Percentiles rank a stretch among this genome's conserved stretches.
phyloP scores from a whole-genome alignment of 2,329 filamentous ascomycete genomes.

The Lasiodiplodia theobromae region DNA sequence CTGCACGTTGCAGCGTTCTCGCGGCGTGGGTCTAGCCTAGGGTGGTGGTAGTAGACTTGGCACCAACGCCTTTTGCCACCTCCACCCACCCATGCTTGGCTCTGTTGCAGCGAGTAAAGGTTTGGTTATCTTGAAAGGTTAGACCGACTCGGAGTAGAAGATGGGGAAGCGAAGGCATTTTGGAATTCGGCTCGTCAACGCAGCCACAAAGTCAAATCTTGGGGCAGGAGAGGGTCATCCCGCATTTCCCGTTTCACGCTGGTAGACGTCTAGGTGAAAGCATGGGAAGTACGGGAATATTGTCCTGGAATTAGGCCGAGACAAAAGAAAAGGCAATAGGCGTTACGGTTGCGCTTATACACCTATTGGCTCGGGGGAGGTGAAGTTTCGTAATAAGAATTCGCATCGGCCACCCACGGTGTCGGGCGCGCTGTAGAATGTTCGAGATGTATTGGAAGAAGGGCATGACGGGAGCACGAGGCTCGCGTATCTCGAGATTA shows the following conservation, averaged over 20 bases:
- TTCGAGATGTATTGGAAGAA: neutral
- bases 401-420: neutral
- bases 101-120: neutral
- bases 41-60: constrained; percentile 5
- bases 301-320: neutral
- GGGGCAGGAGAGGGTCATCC: neutral
- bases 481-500: neutral
- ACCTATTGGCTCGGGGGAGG: neutral
- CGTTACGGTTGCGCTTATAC: neutral
- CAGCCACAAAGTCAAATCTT: neutral
- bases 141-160: neutral
- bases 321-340: neutral
- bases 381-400: neutral
- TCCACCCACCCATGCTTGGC: neutral
- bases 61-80: constrained; percentile 10
- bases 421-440: neutral
- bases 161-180: neutral
- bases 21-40: neutral
- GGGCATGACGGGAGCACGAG: neutral
- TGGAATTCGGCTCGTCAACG: neutral
- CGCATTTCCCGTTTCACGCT: neutral
- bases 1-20: neutral
- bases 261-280: neutral
- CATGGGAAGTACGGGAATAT: neutral
- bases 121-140: neutral